Evolutionary conservation across 208 protist species (phyloP).

Genomic region (Giardia duodenalis): DNA sequence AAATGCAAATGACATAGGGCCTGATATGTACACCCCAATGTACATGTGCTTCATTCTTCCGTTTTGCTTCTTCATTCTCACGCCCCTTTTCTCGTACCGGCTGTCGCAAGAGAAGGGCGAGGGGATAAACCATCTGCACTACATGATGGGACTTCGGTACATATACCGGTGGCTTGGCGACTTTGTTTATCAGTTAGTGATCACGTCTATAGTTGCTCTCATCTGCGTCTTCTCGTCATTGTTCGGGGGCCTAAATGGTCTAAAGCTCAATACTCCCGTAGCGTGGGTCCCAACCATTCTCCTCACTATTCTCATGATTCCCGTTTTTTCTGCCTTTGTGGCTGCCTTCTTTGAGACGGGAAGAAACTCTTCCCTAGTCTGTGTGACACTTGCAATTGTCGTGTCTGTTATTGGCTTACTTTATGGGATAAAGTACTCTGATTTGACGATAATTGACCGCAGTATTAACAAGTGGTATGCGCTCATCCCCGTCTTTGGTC

Average conservation of each 20-base stretch:
- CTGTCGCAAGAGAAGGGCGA: constrained; percentile 5
- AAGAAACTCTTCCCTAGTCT: neutral
- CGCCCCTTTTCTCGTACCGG: neutral
- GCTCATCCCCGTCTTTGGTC: neutral
- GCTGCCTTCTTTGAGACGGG: neutral
- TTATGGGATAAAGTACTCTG: neutral
- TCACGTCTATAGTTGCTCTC: neutral
- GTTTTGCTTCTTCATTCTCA: neutral
- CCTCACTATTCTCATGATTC: neutral
- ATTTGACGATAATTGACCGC: neutral
- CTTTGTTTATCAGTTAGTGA: neutral
- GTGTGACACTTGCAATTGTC: neutral
- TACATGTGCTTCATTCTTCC: neutral
- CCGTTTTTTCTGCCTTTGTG: neutral
- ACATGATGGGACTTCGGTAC: constrained; percentile 19
- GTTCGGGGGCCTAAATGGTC: neutral
- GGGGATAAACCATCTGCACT: neutral
- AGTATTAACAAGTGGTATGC: neutral
- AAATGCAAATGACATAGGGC: neutral
- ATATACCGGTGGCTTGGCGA: neutral
- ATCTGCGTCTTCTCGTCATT: neutral
- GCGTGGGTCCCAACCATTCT: neutral
- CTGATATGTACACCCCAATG: neutral
- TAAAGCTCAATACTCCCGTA: neutral
- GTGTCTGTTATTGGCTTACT: neutral